These are phyloP conservation scores for Solanum medicagineum DNA, from an alignment of 257 asterid species.

Conservation along the genomic window DNA sequence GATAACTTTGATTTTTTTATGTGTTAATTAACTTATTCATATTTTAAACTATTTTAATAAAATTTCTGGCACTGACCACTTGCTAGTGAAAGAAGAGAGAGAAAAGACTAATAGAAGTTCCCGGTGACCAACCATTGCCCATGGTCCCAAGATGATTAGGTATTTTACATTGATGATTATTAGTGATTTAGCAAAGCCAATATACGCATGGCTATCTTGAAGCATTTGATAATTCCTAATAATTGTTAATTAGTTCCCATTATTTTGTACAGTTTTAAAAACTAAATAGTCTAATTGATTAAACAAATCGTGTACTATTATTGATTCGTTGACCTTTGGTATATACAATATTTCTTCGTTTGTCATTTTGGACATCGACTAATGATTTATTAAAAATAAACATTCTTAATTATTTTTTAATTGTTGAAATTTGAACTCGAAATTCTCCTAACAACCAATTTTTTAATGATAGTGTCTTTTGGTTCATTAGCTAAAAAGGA, in stretches of 20 bases:
- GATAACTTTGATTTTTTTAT: too few relatives aligned
- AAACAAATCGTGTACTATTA: neutral
- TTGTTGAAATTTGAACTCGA: neutral
- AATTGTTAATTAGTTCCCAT: neutral
- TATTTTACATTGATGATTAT: neutral
- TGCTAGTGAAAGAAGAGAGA: too few relatives aligned
- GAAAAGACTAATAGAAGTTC: too few relatives aligned
- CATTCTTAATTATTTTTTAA: accelerated
- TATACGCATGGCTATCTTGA: neutral
- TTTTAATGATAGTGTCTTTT: neutral
- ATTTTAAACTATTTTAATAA: too few relatives aligned
- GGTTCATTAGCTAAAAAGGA: neutral
- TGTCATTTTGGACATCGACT: neutral
- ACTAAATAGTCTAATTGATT: neutral
- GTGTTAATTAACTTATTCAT: too few relatives aligned
- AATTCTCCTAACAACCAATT: accelerated
- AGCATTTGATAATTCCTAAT: neutral
- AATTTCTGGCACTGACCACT: too few relatives aligned
- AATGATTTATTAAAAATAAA: neutral
- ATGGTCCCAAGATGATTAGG: neutral
- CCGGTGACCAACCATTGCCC: too few relatives aligned
- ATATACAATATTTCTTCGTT: neutral
- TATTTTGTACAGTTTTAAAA: neutral
- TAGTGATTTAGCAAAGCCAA: neutral
- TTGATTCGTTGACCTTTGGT: neutral